Evolutionary conservation across 768 basidiomycete genomes (phyloP).

Genomic region (Lentinula sp.): DNA sequence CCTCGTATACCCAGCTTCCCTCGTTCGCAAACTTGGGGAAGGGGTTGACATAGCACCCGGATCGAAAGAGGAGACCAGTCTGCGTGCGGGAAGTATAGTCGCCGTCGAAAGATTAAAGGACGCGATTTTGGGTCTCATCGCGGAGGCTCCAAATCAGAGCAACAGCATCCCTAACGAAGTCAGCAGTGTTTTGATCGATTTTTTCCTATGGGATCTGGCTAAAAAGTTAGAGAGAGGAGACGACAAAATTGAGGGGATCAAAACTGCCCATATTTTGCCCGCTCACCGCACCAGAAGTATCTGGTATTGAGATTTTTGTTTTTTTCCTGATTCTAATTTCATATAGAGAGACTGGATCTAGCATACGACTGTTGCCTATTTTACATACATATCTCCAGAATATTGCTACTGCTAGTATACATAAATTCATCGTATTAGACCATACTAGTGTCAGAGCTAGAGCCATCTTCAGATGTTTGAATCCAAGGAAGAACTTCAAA

Average conservation of each 20-base stretch:
- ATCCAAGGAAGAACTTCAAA: constrained; percentile 24
- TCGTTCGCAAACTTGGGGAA: constrained; percentile 44
- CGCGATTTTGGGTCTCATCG: constrained; percentile 41
- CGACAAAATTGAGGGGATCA: constrained; percentile 53
- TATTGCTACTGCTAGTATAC: neutral
- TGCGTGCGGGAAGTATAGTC: constrained; percentile 76
- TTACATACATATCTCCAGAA: too few species aligned
- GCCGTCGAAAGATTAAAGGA: constrained; percentile 71
- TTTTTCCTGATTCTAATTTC: neutral
- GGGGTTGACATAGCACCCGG: constrained; percentile 46
- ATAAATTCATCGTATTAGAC: neutral
- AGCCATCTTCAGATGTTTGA: neutral
- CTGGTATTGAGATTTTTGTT: constrained; percentile 57
- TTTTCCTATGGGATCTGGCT: constrained; percentile 87
- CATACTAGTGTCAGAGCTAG: neutral
- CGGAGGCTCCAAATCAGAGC: constrained; percentile 4
- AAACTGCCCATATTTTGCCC: constrained; percentile 53
- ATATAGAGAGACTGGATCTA: neutral
- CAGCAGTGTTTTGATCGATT: constrained; percentile 82
- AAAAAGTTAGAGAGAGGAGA: constrained; percentile 65
- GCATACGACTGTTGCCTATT: too few species aligned
- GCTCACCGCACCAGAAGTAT: constrained; percentile 78
- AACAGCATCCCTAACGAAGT: constrained; percentile 16
- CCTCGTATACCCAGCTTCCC: constrained; percentile 59
- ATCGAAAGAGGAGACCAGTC: constrained; percentile 65